phyloP scores from a whole-genome alignment of 1,284 basidiomycete genomes.

The Boletus austroedulis region DNA sequence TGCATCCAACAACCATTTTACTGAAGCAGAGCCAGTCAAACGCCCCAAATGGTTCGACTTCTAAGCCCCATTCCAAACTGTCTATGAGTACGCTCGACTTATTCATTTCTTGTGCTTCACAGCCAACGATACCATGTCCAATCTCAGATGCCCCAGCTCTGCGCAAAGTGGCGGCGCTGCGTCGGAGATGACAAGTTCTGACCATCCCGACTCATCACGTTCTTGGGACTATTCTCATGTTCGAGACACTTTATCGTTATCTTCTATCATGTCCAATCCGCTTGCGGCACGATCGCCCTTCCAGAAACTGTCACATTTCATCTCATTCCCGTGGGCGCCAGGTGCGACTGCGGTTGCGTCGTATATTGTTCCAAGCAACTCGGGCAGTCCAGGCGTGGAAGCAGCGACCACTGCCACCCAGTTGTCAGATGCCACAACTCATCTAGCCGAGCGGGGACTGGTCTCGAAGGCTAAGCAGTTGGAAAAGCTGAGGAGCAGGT shows the following conservation, averaged over 20 bases:
- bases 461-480: slow-evolving; percentile 64
- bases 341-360: slow-evolving; percentile 36
- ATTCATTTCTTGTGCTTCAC: slow-evolving; percentile 39
- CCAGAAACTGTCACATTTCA: slow-evolving; percentile 53
- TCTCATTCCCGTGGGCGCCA: slow-evolving; percentile 53
- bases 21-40: slow-evolving; percentile 36
- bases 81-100: slow-evolving; percentile 55
- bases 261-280: slow-evolving; percentile 51
- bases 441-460: slow-evolving; percentile 38
- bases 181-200: slow-evolving; percentile 27
- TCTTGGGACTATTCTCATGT: slow-evolving; percentile 27
- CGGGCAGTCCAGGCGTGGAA: slow-evolving; percentile 22
- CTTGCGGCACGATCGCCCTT: slow-evolving; percentile 46
- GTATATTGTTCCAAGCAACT: slow-evolving; percentile 29
- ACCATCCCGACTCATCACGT: slow-evolving; percentile 1
- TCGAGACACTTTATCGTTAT: slow-evolving; percentile 36
- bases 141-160: slow-evolving; percentile 30
- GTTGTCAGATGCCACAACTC: slow-evolving; percentile 12
- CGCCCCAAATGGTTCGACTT: slow-evolving; percentile 54
- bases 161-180: slow-evolving; percentile 20
- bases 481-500: slow-evolving; percentile 52
- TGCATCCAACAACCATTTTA: slow-evolving; percentile 9
- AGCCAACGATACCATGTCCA: slow-evolving; percentile 40
- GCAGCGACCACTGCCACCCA: slow-evolving; percentile 17
- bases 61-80: slow-evolving; percentile 44